Evolutionary conservation across 345 rosid genomes (phyloP), one percentile per base, ranked within the genome.

Genomic region (Chamaenerion angustifolium): DNA sequence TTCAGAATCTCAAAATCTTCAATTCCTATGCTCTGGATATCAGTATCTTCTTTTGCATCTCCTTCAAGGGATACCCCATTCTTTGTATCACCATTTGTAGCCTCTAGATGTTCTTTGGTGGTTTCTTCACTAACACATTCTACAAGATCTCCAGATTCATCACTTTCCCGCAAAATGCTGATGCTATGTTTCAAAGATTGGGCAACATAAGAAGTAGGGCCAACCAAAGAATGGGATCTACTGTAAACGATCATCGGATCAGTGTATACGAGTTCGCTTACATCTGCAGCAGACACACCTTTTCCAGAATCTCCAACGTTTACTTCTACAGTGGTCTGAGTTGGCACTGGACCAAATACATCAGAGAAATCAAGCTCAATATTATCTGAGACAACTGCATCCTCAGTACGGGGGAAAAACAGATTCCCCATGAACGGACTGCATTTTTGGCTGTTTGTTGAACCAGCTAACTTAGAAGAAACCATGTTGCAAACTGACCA

Each of bases 181-280:
- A 71, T 84, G 71, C 67, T 83, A 40, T 81, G 65, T 71, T 80
- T 83, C 66, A 66, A 54, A 18, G 86, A 79, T 52, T 73, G 81
- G 57, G 78, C 64, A 12, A 74, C 72, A 54, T 58, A 62, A 0
- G 90, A 70, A 63, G 92, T 81, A 10, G 98, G 95, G 16, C 96
- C 98, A 54, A 87, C 83, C 67, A 92, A 62, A 43, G 96, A 86
- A 76, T 82, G 98, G 4, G 98, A 92, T 12, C 87, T 78, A 63
- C 56, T 83, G 62, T 74, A 56, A 57, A 92, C 72, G 62, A 80
- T 80, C 60, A 67, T 73, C 18, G 96, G 95, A 59, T 74, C 83
- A 37, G 80, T 78, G 59, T 68, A 90, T 54, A 64, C 52, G 45
- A 74, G 73, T 62, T 69, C 82, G 48, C 43, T 49, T 11, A 4